Percentiles rank a stretch among this genome's conserved stretches.
phyloP scores from a whole-genome alignment of 148 eudicot genomes.

The Spergularia marina region DNA sequence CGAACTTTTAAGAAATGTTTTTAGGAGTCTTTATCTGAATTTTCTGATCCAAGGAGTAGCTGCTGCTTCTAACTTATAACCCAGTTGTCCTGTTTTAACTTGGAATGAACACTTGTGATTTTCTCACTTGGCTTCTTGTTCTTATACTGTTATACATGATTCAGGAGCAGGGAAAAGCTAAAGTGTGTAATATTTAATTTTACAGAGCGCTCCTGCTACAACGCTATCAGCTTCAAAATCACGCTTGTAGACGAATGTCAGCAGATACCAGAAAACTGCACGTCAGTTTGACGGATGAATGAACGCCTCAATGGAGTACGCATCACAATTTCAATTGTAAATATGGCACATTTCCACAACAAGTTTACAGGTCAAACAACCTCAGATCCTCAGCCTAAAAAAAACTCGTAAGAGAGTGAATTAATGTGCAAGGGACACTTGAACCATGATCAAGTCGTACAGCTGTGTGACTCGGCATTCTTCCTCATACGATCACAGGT shows the following conservation, averaged over 20 bases:
- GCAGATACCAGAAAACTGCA: not conserved
- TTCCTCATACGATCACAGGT: too few species aligned
- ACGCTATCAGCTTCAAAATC: conserved; percentile 51
- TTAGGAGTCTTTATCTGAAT: too few species aligned
- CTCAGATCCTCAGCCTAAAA: not conserved
- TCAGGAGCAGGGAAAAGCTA: too few species aligned
- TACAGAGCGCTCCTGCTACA: conserved; percentile 70
- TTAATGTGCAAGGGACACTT: not conserved
- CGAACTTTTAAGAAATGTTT: too few species aligned
- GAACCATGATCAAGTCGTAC: not conserved
- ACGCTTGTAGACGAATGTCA: conserved; percentile 44
- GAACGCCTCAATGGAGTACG: not conserved
- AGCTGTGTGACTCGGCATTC: too few species aligned
- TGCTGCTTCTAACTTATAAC: too few species aligned
- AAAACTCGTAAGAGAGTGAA: not conserved
- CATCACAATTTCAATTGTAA: not conserved
- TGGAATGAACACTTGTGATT: too few species aligned
- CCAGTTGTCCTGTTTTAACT: too few species aligned
- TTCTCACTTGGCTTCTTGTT: too few species aligned
- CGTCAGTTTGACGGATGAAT: not conserved
- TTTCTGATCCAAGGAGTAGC: too few species aligned
- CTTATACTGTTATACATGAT: too few species aligned
- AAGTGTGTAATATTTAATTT: not conserved
- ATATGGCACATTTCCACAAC: not conserved
- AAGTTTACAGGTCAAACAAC: not conserved